Conservation (phyloP, 2,329 filamentous ascomycete genomes). For the Aspergillus quadrilineatus region DNA sequence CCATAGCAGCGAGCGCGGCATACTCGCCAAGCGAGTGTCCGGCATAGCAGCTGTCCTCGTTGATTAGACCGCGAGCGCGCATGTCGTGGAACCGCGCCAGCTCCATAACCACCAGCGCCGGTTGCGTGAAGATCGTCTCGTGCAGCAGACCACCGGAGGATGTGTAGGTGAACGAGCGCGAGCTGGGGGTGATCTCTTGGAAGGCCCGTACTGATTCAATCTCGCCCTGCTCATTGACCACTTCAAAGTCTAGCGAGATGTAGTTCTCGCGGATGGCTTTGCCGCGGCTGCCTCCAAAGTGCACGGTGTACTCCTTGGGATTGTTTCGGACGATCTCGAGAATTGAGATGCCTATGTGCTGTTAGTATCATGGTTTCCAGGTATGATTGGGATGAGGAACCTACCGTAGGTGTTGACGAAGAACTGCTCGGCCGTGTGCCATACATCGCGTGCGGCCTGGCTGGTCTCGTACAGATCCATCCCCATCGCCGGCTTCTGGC, state of each 20-base stretch:
- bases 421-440: conserved; percentile 93
- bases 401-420: conserved; percentile 81
- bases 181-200: conserved; percentile 72
- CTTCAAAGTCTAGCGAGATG: conserved; percentile 70
- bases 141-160: conserved; percentile 93
- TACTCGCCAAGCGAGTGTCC: conserved; percentile 97
- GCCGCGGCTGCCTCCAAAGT: conserved; percentile 91
- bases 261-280: conserved; percentile 97
- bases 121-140: conserved; percentile 96
- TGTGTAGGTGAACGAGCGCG: conserved; percentile 93
- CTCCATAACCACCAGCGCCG: conserved; percentile 93
- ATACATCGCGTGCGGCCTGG: conserved; percentile 86
- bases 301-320: conserved; percentile 91
- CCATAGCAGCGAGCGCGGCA: conserved; percentile 86
- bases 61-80: conserved; percentile 86
- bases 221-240: conserved; percentile 38
- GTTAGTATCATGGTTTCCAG: neutral
- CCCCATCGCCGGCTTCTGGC: conserved; percentile 97
- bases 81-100: conserved; percentile 98
- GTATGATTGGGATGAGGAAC: conserved; percentile 53
- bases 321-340: conserved; percentile 98
- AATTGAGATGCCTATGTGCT: conserved; percentile 66
- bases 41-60: conserved; percentile 92
- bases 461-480: conserved; percentile 96
- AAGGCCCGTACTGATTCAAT: conserved; percentile 96